Percentiles rank a stretch among this genome's conserved stretches.
Conservation (phyloP, 805 yeast species). For the Clavispora carvajalis region DNA sequence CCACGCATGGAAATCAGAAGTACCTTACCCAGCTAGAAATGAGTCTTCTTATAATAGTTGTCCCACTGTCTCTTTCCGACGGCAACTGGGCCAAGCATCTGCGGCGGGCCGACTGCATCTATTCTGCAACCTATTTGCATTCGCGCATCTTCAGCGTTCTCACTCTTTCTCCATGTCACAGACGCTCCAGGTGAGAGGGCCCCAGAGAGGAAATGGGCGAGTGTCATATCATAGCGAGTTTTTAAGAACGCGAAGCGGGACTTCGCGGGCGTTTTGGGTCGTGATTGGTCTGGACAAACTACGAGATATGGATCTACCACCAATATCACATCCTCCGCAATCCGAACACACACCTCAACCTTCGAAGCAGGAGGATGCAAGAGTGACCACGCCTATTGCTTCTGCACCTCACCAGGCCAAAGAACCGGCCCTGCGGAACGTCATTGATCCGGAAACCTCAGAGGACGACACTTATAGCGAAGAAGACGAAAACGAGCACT, state of each 20-base stretch:
- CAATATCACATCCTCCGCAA: neutral
- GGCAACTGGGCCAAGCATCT: no score
- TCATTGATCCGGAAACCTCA: neutral
- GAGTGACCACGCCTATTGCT: neutral
- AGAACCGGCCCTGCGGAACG: neutral
- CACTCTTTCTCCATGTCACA: neutral
- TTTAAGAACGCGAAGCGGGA: slow-evolving; percentile 5
- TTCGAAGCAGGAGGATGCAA: no score
- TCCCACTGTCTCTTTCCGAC: no score
- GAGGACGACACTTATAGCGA: neutral
- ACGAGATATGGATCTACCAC: slow-evolving; percentile 1
- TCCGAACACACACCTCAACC: neutral
- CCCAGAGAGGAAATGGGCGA: slow-evolving; percentile 7
- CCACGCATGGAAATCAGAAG: no score
- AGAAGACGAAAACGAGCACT: neutral
- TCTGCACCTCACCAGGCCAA: no score
- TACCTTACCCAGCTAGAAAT: no score
- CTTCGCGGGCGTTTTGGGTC: slow-evolving; percentile 6
- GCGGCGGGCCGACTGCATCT: neutral
- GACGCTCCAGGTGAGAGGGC: slow-evolving; percentile 11
- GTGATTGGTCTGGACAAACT: slow-evolving; percentile 7
- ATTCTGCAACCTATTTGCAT: slow-evolving; percentile 1
- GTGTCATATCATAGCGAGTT: slow-evolving; percentile 8
- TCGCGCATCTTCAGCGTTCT: neutral
- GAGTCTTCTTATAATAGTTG: no score